Base-by-base conservation (phyloP, 1,139 yeast species). In the Debaryomycetaceae sp. region DNA sequence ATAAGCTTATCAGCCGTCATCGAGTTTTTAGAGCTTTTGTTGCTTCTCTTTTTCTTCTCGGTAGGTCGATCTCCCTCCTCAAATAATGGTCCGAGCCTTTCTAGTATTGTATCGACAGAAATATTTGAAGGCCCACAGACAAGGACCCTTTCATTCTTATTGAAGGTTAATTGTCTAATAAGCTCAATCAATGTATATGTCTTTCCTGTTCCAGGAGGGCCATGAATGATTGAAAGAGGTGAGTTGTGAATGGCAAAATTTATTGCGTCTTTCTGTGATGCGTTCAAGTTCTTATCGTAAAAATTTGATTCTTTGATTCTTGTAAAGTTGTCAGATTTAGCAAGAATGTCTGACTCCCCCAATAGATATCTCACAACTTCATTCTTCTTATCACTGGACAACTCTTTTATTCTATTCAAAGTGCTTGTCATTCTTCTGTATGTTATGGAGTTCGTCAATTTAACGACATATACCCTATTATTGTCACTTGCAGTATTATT, bases 121-220 rank as follows among this genome's bases (percentile, higher is more conserved):
- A 90, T 84, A 59, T 93, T 93, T 0, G 98, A 91, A 0, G 98
- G 96, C 0, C 97, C 98, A 66, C 98, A 91, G 0, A 93, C 95
- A 37, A 93, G 69, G 0, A 93, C 84, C 42, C 93, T 71, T 52
- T 86, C 83, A 6, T 83, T 81, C 34, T 62, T 60, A 11, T 68
- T 67, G 13, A 69, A 71, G 0, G 84, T 76, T 45, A 89, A 67
- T 58, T 91, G 97, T 41, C 86, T 79, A 36, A 90, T 84, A 8
- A 88, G 67, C 56, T 93, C 98, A n/a, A 91, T 81, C 6, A 93
- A 57, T 0, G 98, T 91, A 50, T 84, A 84, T 0, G 99, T 93
- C 37, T 78, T 69, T 20, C 81, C 82, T 0, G 80, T 75, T 1
- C 80, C 80, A 3, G 80, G 80, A 2, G 80, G 80, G 0, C 80